Conservation (phyloP, 1,284 basidiomycete genomes). For the Ceratobasidium sp. region DNA sequence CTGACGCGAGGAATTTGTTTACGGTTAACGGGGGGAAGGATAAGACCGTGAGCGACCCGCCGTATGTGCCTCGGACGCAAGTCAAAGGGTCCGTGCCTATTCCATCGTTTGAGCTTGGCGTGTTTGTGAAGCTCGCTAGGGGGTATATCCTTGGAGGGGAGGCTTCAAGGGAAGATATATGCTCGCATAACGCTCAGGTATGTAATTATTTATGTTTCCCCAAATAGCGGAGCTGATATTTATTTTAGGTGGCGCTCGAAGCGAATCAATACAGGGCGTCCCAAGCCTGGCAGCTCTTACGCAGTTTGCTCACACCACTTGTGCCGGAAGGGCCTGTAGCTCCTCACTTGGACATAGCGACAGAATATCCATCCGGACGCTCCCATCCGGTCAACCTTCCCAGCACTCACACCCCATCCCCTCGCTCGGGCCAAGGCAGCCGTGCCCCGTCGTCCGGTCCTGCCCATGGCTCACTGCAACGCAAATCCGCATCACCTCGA, state of each 20-base stretch:
- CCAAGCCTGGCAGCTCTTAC: constrained; percentile 77
- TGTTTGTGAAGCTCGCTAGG: constrained; percentile 74
- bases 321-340: constrained; percentile 54
- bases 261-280: constrained; percentile 73
- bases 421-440: constrained; percentile 39
- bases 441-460: constrained; percentile 37
- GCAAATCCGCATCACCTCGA: constrained; percentile 43
- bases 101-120: constrained; percentile 60
- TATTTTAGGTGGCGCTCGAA: constrained; percentile 52
- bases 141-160: constrained; percentile 71
- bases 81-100: constrained; percentile 44
- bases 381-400: constrained; percentile 32
- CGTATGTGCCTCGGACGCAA: constrained; percentile 54
- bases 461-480: constrained; percentile 7
- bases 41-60: constrained; percentile 56
- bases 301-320: constrained; percentile 68
- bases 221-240: background rate
- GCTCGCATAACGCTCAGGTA: constrained; percentile 58
- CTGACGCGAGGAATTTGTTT: constrained; percentile 62
- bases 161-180: constrained; percentile 62
- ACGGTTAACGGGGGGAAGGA: constrained; percentile 54
- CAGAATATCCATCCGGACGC: constrained; percentile 24
- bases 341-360: background rate
- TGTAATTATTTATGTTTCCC: constrained; percentile 20
- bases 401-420: constrained; percentile 43